These are phyloP conservation scores for Pestalotiopsis sp. DNA, from an alignment of 2,329 filamentous ascomycete species.

Conservation along the genomic window DNA sequence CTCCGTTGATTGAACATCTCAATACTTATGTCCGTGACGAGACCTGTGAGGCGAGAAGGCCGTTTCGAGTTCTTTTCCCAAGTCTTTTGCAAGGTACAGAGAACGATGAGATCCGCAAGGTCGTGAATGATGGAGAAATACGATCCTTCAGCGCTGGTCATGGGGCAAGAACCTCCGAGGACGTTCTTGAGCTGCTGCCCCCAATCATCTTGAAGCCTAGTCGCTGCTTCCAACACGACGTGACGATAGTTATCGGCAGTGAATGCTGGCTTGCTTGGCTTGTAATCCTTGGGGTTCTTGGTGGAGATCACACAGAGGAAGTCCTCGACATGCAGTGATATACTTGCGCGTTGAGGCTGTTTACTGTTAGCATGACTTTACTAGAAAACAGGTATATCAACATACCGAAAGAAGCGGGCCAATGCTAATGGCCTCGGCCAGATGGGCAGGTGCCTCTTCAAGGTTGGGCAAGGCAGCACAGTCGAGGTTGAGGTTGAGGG, in stretches of 20 bases:
- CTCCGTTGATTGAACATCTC: constrained; percentile 20
- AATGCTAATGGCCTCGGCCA: constrained; percentile 48
- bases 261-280: constrained; percentile 42
- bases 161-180: background rate
- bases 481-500: constrained; percentile 49
- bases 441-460: constrained; percentile 38
- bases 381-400: background rate
- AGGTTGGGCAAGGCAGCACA: constrained; percentile 55
- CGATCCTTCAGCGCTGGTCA: constrained; percentile 9
- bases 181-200: background rate
- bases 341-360: constrained; percentile 52
- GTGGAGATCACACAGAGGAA: constrained; percentile 53
- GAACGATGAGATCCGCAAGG: constrained; percentile 17
- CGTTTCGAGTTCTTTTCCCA: constrained; percentile 7
- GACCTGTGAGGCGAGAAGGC: constrained; percentile 14
- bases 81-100: background rate
- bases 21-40: constrained; percentile 5
- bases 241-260: constrained; percentile 41
- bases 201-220: background rate
- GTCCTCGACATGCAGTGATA: constrained; percentile 51
- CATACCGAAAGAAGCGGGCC: constrained; percentile 56
- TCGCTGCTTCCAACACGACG: background rate
- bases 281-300: constrained; percentile 53
- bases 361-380: background rate
- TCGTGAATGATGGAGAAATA: constrained; percentile 10